Evolutionary conservation across 2,329 filamentous ascomycete species (phyloP).

Genomic region (Teratosphaeria viscida): DNA sequence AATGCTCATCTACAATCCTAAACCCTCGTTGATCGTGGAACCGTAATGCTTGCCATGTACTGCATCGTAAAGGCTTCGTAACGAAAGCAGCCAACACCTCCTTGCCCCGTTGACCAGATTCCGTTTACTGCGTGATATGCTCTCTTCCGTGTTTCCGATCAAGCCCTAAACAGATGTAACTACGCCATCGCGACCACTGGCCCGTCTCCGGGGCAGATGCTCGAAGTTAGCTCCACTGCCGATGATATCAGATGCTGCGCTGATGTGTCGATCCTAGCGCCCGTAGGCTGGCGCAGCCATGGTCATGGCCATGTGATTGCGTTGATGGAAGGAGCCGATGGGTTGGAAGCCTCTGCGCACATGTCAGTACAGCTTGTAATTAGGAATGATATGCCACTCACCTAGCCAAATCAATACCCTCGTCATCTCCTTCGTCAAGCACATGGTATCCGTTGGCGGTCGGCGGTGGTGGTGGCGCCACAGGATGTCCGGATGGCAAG

Average conservation of each 20-base stretch:
- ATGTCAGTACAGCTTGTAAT: slow-evolving; percentile 8
- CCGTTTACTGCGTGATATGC: neutral
- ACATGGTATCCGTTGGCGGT: slow-evolving; percentile 21
- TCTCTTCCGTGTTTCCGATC: neutral
- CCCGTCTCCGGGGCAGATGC: neutral
- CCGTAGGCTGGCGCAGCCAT: slow-evolving; percentile 15
- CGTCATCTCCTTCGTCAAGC: slow-evolving; percentile 34
- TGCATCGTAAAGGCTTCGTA: neutral
- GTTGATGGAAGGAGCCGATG: slow-evolving; percentile 37
- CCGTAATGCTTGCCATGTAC: neutral
- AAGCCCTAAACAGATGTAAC: neutral
- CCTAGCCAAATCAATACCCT: slow-evolving; percentile 41
- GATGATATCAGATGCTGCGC: neutral
- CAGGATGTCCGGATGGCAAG: neutral
- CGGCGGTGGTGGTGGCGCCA: neutral
- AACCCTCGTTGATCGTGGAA: neutral
- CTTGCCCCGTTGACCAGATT: neutral
- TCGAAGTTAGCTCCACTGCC: neutral
- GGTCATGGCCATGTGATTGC: slow-evolving; percentile 21
- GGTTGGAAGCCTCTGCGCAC: slow-evolving; percentile 37
- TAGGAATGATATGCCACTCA: slow-evolving; percentile 20
- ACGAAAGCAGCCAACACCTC: neutral
- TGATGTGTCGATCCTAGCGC: slow-evolving; percentile 7
- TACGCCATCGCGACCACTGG: neutral
- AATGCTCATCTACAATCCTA: neutral